Base-by-base conservation (phyloP, 495 filamentous ascomycete species). In the Penicillium cinerascens region DNA sequence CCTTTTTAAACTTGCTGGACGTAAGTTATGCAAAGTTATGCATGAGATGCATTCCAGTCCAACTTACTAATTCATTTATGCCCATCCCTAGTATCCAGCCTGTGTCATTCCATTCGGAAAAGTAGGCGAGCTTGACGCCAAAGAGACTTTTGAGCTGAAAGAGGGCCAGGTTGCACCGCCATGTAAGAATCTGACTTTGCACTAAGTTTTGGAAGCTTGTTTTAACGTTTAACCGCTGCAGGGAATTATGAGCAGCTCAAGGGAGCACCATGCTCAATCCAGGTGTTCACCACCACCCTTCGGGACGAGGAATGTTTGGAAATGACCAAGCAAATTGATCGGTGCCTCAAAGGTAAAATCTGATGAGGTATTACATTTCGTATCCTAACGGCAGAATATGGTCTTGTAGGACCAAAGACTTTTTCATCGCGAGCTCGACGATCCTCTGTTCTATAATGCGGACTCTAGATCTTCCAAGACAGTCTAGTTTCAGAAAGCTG, bases 1-100 rank as follows among this genome's bases (percentile, higher is more conserved):
- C 67, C 6, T 55, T 77, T 15, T 57, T 66, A 55, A 78, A 78
- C 57, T 35, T 67, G 26, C 55, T 78, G 0, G 72, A 78, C 55
- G 77, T 78, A 58, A 61, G 76, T 64, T 40, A 18, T 10, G 20
- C 18, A n/a, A n/a, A n/a, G n/a, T n/a, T n/a, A 2, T 15, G 0
- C 11, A 10, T 17, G 26, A 10, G 11, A 29, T n/a, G 0, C 16
- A 8, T 26, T 40, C 35, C 18, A 22, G 7, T 16, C 2, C 38
- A 40, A 39, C 22, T 21, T 10, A 6, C 9, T 13, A 23, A 18
- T n/a, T 6, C 15, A 2, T 21, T 18, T 41, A 21, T 41, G 8
- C 38, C 5, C 4, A 33, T 33, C 38, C 38, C n/a, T 49, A 71
- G 68, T 71, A 69, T 50, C 68, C 68, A 15, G 56, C 64, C 0